Evolutionary conservation across 1,284 basidiomycete species (phyloP).

Genomic region (Ganoderma boninense): DNA sequence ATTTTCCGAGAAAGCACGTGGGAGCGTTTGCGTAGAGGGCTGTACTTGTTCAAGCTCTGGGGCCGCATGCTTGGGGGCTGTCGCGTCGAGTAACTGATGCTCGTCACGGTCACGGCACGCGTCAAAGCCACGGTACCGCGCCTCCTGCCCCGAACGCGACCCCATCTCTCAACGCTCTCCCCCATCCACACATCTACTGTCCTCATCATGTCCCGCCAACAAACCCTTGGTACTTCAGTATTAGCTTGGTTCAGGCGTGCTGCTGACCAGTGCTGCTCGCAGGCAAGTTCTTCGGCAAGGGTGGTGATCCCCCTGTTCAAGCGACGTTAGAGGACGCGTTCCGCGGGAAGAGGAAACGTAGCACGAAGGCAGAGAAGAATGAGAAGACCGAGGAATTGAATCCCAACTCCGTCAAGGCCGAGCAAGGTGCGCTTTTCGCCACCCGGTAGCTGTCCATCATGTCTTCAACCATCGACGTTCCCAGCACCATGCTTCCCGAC

Average conservation of each 20-base stretch:
- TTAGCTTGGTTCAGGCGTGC: background rate
- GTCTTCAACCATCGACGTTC: slow-evolving; percentile 36
- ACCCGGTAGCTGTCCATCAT: background rate
- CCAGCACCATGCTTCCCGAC: slow-evolving; percentile 51
- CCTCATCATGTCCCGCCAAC: slow-evolving; percentile 67
- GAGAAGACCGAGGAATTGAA: slow-evolving; percentile 35
- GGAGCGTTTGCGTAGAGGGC: background rate
- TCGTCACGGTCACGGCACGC: slow-evolving; percentile 41
- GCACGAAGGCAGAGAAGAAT: slow-evolving; percentile 37
- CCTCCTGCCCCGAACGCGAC: slow-evolving; percentile 35
- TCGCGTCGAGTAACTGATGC: slow-evolving; percentile 36
- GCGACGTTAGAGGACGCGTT: slow-evolving; percentile 78
- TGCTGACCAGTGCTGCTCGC: slow-evolving; percentile 6
- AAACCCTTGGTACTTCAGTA: slow-evolving; percentile 64
- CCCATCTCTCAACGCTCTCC: slow-evolving; percentile 17
- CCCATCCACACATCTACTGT: slow-evolving; percentile 12
- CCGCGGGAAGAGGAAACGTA: slow-evolving; percentile 58
- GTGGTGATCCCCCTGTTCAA: slow-evolving; percentile 67
- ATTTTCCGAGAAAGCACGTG: background rate
- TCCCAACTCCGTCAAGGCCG: slow-evolving; percentile 9
- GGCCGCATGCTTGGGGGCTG: background rate
- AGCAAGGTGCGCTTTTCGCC: slow-evolving; percentile 16
- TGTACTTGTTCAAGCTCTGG: background rate
- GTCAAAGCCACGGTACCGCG: slow-evolving; percentile 33
- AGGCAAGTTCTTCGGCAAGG: slow-evolving; percentile 81